phyloP scores from a whole-genome alignment of 345 rosid genomes.

The Eucalyptus viminalis region DNA sequence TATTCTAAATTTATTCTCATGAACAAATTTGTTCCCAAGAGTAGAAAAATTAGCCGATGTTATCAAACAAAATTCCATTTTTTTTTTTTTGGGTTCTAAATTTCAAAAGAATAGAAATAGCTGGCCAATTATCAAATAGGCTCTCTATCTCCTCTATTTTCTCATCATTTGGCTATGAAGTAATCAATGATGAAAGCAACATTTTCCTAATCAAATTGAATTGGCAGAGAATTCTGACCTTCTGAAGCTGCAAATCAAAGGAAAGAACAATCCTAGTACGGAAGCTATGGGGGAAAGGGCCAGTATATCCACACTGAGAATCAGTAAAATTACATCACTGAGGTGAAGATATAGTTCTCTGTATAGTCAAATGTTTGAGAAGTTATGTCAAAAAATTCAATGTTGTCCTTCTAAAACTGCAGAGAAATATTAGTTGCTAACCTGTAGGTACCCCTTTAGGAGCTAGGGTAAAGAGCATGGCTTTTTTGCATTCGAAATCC shows the following conservation, averaged over 20 bases:
- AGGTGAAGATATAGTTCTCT: neutral
- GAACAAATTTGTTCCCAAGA: accelerated
- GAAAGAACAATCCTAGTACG: neutral
- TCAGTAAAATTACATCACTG: neutral
- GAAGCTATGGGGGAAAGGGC: neutral
- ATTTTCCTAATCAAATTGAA: neutral
- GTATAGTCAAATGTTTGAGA: neutral
- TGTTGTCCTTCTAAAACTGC: neutral
- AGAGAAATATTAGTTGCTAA: neutral
- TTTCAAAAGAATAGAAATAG: too few relatives aligned
- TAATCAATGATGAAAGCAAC: neutral
- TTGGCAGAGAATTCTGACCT: neutral
- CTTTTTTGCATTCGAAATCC: neutral
- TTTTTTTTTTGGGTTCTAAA: too few relatives aligned
- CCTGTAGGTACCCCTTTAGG: neutral
- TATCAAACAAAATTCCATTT: too few relatives aligned
- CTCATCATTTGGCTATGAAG: neutral
- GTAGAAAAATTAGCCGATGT: too few relatives aligned
- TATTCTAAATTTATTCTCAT: too few relatives aligned
- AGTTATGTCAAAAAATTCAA: neutral
- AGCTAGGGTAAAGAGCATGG: neutral
- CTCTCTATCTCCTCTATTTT: neutral
- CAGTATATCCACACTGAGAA: neutral
- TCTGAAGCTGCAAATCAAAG: neutral
- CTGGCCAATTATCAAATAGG: too few relatives aligned